Evolutionary conservation across 2,329 filamentous ascomycete genomes (phyloP), one percentile per base, ranked within the genome.

Genomic region (Pseudogymnoascus sp.): DNA sequence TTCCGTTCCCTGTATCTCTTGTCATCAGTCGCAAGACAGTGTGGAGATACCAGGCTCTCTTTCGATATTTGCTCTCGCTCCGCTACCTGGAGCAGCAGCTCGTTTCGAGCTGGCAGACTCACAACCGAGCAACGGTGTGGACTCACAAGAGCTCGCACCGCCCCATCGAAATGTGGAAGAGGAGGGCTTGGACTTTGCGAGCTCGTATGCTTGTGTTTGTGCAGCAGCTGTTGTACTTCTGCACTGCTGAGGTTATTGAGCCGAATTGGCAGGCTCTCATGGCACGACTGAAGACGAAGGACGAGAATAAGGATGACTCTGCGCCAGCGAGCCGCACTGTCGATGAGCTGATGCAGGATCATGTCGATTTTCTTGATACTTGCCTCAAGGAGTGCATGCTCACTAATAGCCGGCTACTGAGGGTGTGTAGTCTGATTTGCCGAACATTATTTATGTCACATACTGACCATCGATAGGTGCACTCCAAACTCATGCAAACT

Each of bases 361-460:
- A 99, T 76, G 92, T 99, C 65, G 94, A 97, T 76, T 99, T 99
- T 74, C 78, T 99, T 59, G 94, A 97, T 70, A 97, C 94, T 3
- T 99, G 94, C 74, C 80, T 99, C 70, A 99, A 97, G 77, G 94
- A 97, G 77, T 97, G 94, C 79, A 97, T 97, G 92, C 82, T 99
- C 67, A 99, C 94, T 18, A 97, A 99, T 75, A 91, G 91, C 73
- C 97, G 96, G 77, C 82, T 99, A 5, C 78, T 99, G 5, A 88
- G 91, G 76, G 93, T 96, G 82, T 2, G 47, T 67, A 60, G 4
- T 25, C 2, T n/a, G 23, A 23, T 7, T 10, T 31, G 7, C 28
- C 2, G 10, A 10, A 31, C 28, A 31, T 31, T 10, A 7, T 31
- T 31, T 31, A 44, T 42, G 14, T 23, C 38, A 63, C 31, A 61